phyloP scores from a whole-genome alignment of 2,329 filamentous ascomycete species.

The Aspergillus nomiae region DNA sequence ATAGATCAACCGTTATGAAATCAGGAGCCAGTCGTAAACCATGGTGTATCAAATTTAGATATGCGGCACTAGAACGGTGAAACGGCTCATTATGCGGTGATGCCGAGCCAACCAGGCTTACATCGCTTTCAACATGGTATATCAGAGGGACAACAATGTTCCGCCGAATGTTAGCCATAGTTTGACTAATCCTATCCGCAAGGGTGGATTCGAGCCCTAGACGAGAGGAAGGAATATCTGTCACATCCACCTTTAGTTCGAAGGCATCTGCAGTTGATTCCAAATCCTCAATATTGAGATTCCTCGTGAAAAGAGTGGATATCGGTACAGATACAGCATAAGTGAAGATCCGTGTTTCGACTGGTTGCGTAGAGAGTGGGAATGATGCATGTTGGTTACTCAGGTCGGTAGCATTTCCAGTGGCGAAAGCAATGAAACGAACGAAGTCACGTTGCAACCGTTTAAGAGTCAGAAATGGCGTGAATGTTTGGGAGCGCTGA shows the following conservation, averaged over 20 bases:
- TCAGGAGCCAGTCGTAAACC: constrained; percentile 65
- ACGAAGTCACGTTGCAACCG: constrained; percentile 69
- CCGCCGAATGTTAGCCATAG: constrained; percentile 62
- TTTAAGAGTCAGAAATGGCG: constrained; percentile 68
- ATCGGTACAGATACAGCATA: constrained; percentile 67
- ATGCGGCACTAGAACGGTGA: constrained; percentile 40
- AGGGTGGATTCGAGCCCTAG: constrained; percentile 36
- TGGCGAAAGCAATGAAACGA: constrained; percentile 66
- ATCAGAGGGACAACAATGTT: constrained; percentile 64
- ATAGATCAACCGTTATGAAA: constrained; percentile 64
- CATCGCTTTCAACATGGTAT: constrained; percentile 50
- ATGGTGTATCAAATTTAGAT: constrained; percentile 61
- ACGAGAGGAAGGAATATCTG: constrained; percentile 29
- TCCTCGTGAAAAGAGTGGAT: constrained; percentile 55
- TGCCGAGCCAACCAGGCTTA: constrained; percentile 16
- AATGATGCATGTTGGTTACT: constrained; percentile 51
- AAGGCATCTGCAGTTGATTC: constrained; percentile 70
- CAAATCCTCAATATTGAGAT: constrained; percentile 64
- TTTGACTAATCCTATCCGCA: constrained; percentile 58
- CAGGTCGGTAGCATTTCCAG: constrained; percentile 38
- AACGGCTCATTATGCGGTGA: constrained; percentile 28
- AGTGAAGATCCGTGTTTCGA: constrained; percentile 65
- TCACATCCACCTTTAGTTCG: constrained; percentile 58
- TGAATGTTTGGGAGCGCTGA: constrained; percentile 44
- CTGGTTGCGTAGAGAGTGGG: constrained; percentile 63